Percentiles rank a stretch among this genome's conserved stretches.
These are phyloP conservation scores for Salix arbutifolia DNA, from an alignment of 345 rosid genomes.

Conservation along the genomic window DNA sequence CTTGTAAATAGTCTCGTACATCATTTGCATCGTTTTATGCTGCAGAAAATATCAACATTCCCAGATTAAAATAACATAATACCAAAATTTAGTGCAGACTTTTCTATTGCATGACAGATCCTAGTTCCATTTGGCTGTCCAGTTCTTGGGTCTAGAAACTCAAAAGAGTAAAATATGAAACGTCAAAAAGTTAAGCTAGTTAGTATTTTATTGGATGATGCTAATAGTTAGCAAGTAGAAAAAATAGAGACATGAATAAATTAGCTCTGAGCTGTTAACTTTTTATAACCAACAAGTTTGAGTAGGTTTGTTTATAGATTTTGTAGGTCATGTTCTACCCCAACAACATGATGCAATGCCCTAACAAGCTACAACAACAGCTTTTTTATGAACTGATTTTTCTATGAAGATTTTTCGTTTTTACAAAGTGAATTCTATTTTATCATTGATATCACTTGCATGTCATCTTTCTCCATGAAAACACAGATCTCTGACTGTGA, in stretches of 20 bases:
- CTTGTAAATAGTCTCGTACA: slow-evolving; percentile 86
- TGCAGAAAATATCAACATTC: slow-evolving; percentile 29
- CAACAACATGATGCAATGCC: neutral
- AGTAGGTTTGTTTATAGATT: neutral
- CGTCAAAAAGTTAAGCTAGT: neutral
- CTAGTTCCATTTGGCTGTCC: neutral
- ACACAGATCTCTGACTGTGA: neutral
- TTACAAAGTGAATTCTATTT: neutral
- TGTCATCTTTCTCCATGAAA: neutral
- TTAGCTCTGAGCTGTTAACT: neutral
- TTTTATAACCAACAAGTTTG: neutral
- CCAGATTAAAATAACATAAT: slow-evolving; percentile 6
- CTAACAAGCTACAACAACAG: neutral
- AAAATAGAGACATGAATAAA: neutral
- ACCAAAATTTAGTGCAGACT: neutral
- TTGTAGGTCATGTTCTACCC: neutral
- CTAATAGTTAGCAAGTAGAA: neutral
- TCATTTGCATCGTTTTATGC: slow-evolving; percentile 98
- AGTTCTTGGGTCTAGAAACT: neutral
- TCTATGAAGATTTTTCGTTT: neutral
- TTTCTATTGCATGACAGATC: neutral
- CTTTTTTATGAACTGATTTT: neutral
- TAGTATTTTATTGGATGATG: neutral
- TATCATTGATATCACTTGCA: neutral
- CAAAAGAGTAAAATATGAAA: neutral